These are phyloP conservation scores for Pestalotiopsis sp. DNA, from an alignment of 2,329 filamentous ascomycete species.

Conservation along the genomic window DNA sequence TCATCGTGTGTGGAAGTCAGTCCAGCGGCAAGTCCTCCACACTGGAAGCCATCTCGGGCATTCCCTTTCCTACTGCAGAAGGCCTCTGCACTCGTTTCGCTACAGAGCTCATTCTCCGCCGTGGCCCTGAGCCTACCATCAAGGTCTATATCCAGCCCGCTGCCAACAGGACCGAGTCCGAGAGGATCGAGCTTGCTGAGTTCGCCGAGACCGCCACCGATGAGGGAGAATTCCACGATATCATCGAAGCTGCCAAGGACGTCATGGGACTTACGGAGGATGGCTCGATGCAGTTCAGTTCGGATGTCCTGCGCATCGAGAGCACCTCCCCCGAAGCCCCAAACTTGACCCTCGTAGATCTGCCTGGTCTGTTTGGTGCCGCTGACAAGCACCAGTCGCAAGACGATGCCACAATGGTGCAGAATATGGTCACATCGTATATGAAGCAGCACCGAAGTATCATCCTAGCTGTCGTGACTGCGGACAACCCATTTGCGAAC, in stretches of 20 bases:
- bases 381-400: background rate
- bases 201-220: background rate
- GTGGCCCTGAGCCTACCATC: background rate
- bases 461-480: slow-evolving; percentile 53
- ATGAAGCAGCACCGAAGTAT: slow-evolving; percentile 42
- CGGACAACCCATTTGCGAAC: slow-evolving; percentile 53
- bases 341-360: background rate
- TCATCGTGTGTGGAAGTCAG: slow-evolving; percentile 56
- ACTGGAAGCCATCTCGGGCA: slow-evolving; percentile 13
- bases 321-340: background rate
- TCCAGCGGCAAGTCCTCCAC: slow-evolving; percentile 59
- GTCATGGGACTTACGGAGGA: background rate
- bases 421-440: background rate
- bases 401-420: background rate
- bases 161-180: background rate
- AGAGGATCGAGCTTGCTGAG: background rate
- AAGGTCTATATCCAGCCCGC: background rate
- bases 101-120: background rate
- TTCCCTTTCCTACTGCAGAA: background rate
- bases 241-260: background rate
- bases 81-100: background rate
- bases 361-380: background rate
- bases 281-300: background rate
- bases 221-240: background rate
- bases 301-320: background rate